Conservation (phyloP, 1,139 yeast species). For the Magnusiomyces fungicola region DNA sequence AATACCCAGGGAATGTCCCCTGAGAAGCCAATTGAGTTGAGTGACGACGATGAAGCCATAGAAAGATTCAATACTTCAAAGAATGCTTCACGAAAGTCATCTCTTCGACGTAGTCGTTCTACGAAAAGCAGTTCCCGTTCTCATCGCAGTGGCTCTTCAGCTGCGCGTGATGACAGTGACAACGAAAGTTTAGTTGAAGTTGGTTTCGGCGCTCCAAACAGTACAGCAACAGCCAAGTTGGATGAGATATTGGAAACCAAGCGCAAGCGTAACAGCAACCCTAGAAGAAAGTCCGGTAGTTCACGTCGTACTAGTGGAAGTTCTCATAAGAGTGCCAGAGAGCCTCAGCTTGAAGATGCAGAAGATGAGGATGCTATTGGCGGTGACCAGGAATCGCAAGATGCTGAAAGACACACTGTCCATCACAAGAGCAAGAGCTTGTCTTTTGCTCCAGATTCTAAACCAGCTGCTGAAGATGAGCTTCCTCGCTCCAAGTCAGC, state of each 20-base stretch:
- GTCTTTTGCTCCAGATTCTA: background rate
- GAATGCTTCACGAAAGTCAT: background rate
- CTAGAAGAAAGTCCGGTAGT: too few relatives aligned
- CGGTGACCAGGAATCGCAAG: too few relatives aligned
- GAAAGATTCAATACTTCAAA: background rate
- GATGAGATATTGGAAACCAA: background rate
- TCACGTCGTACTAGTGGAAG: too few relatives aligned
- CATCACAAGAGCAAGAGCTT: background rate
- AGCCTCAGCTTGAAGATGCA: too few relatives aligned
- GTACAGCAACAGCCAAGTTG: background rate
- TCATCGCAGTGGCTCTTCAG: background rate
- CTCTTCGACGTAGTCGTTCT: background rate
- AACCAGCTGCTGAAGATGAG: background rate
- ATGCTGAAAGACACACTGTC: background rate
- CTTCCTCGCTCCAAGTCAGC: too few relatives aligned
- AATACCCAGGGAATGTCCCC: background rate
- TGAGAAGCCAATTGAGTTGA: background rate
- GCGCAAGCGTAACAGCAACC: too few relatives aligned
- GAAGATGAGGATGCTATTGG: too few relatives aligned
- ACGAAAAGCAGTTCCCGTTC: background rate
- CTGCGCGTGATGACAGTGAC: background rate
- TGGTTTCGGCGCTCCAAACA: background rate
- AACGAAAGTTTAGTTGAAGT: conserved; percentile 1
- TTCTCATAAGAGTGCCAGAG: too few relatives aligned
- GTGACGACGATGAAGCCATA: background rate